phyloP scores from a whole-genome alignment of 1,284 basidiomycete species.

The Lignosus rhinocerotis region DNA sequence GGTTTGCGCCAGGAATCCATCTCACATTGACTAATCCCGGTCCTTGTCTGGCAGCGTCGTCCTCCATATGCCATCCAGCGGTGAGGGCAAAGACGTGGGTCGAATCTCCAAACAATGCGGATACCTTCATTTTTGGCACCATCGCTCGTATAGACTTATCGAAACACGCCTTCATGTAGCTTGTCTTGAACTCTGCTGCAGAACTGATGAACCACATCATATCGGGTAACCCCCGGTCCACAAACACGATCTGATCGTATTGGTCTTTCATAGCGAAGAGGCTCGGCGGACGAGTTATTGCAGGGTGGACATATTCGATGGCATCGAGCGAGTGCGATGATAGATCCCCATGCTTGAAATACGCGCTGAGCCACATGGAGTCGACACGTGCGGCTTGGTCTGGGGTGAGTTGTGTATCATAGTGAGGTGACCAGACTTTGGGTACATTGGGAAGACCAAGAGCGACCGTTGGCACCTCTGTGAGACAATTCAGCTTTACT shows the following conservation, averaged over 20 bases:
- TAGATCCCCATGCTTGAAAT: constrained; percentile 38
- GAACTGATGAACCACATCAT: constrained; percentile 19
- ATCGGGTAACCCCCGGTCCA: not conserved
- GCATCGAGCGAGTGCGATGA: constrained; percentile 27
- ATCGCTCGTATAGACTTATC: constrained; percentile 4
- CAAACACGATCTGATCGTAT: not conserved
- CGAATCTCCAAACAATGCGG: constrained; percentile 19
- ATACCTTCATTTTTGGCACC: constrained; percentile 28
- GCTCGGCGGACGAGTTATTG: constrained; percentile 21
- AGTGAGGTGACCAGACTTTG: constrained; percentile 22
- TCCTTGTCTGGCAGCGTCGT: constrained; percentile 22
- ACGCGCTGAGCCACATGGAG: constrained; percentile 33
- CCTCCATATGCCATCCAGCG: constrained; percentile 30
- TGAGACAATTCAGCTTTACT: constrained; percentile 7
- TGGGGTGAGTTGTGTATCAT: constrained; percentile 24
- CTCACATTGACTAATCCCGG: constrained; percentile 29
- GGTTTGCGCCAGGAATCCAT: constrained; percentile 30
- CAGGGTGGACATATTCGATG: constrained; percentile 23
- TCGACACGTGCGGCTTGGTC: constrained; percentile 22
- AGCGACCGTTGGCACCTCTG: constrained; percentile 31
- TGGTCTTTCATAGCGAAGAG: constrained; percentile 24
- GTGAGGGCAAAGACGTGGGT: constrained; percentile 20
- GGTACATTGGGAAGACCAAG: constrained; percentile 27
- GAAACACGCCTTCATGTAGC: constrained; percentile 27
- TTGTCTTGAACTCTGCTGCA: constrained; percentile 7